Conservation (phyloP, 208 protist species). For the Borovskyia barvae region DNA sequence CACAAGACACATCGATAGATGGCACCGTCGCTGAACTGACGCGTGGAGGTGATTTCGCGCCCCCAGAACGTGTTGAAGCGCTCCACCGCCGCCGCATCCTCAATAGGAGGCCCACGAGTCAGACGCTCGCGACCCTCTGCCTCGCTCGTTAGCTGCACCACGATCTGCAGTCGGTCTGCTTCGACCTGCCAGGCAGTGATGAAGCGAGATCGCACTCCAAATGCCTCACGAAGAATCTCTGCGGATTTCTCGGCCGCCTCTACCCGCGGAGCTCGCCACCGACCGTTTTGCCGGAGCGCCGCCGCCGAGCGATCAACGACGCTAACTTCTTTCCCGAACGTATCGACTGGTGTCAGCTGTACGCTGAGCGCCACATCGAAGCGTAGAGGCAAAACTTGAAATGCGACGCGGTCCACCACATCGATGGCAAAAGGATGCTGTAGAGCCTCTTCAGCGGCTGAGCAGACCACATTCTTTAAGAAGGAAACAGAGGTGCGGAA, state of each 20-base stretch:
- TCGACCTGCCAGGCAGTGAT: slow-evolving; percentile 47
- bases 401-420: slow-evolving; percentile 46
- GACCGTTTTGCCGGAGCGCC: slow-evolving; percentile 10
- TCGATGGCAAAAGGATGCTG: slow-evolving; percentile 46
- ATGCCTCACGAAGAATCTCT: slow-evolving; percentile 40
- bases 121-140: slow-evolving; percentile 73
- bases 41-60: slow-evolving; percentile 55
- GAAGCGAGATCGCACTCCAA: slow-evolving; percentile 43
- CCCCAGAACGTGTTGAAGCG: slow-evolving; percentile 86
- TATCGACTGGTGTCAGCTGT: slow-evolving; percentile 17
- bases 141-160: slow-evolving; percentile 55
- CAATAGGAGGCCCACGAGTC: slow-evolving; percentile 70
- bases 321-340: neutral
- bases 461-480: slow-evolving; percentile 58
- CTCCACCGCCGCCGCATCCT: slow-evolving; percentile 60
- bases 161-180: slow-evolving; percentile 43
- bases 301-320: slow-evolving; percentile 12
- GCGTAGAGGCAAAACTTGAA: slow-evolving; percentile 62
- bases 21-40: slow-evolving; percentile 84
- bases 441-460: slow-evolving; percentile 67
- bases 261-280: slow-evolving; percentile 17
- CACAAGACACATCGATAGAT: slow-evolving; percentile 87
- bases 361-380: slow-evolving; percentile 59
- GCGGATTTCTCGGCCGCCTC: slow-evolving; percentile 22
- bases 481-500: slow-evolving; percentile 71